Evolutionary conservation across 306 rosid genomes (phyloP).

Genomic region (Glycine tomentella): DNA sequence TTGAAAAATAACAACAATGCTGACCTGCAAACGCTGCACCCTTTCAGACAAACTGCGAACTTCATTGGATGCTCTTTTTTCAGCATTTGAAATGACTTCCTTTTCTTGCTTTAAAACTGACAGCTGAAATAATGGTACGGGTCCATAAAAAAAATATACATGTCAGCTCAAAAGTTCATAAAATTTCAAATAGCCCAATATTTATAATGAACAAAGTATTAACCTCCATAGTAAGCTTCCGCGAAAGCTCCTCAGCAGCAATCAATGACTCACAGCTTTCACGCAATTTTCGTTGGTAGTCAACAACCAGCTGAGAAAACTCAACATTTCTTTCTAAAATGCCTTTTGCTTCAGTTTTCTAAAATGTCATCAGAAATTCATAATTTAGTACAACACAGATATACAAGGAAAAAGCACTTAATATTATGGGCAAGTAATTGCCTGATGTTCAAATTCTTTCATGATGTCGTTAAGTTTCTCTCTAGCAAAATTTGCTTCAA

Average conservation of each 20-base stretch:
- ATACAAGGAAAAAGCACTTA: conserved; percentile 15
- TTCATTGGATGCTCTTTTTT: conserved; percentile 89
- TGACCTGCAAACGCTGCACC: conserved; percentile 84
- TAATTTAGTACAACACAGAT: conserved; percentile 23
- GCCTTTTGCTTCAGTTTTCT: conserved; percentile 79
- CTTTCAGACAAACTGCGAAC: conserved; percentile 83
- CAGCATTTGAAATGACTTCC: conserved; percentile 84
- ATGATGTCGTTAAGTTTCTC: conserved; percentile 77
- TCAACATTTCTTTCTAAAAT: conserved; percentile 82
- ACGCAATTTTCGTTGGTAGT: conserved; percentile 85
- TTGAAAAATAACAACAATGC: conserved; percentile 24
- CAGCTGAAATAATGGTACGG: conserved; percentile 54
- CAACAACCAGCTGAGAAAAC: conserved; percentile 82
- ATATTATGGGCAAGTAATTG: conserved; percentile 37
- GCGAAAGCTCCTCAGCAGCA: conserved; percentile 72
- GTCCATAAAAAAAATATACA: conserved; percentile 7
- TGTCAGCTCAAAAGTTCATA: neutral
- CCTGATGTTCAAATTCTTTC: conserved; percentile 89
- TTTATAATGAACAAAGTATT: conserved; percentile 20
- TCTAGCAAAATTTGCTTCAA: conserved; percentile 76
- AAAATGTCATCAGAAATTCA: conserved; percentile 43
- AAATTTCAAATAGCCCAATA: neutral
- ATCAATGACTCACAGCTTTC: conserved; percentile 81
- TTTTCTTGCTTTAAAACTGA: conserved; percentile 79
- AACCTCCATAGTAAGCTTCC: conserved; percentile 90